Evolutionary conservation across 106 monocot species (phyloP), one percentile per base, ranked within the genome.

Genomic region (Amphibolis antarctica): DNA sequence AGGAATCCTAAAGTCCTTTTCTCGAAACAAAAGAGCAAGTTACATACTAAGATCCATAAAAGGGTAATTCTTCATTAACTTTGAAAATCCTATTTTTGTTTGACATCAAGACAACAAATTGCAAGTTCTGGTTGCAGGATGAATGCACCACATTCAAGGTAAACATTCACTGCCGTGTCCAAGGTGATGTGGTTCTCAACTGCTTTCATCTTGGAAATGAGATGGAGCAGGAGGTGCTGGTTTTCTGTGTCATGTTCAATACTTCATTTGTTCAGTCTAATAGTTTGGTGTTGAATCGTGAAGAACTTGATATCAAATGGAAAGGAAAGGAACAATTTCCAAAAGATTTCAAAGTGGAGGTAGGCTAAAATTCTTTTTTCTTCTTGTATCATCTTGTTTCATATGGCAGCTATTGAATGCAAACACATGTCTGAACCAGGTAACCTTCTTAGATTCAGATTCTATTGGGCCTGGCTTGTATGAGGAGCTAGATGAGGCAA

Each of bases 171-270:
- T 96, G 86, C 56, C 69, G 70, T 59, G 81, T 96, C 54, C 86
- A 89, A 81, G 94, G 89, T 21, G 94, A 96, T 81, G 86, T 96
- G 9, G 83, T 96, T 64, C 79, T 96, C 55, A 89, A 96, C 59
- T 96, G 81, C 68, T 63, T 84, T 36, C 70, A 82, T 66, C 3
- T 82, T 59, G 77, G 75, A 57, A 76, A 79, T 64, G 72, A 76
- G 42, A 58, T 77, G 51, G 64, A 76, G 15, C 69, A 46, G 60
- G 86, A 86, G 64, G 69, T 77, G 50, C 61, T 86, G 60, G 76
- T 89, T 67, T 89, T 96, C 60, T 69, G 94, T 45, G 75, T 89
- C 23, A 82, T 84, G 94, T 96, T 96, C 78, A 86, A 96, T 68
- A 96, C 89, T 13, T 52, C 63, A 20, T 96, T 96, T 71, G 62